A percentile compares a stretch with the other conserved stretches of the same genome.
Conservation (phyloP, 2,329 filamentous ascomycete species). For the Mariannaea sp. region DNA sequence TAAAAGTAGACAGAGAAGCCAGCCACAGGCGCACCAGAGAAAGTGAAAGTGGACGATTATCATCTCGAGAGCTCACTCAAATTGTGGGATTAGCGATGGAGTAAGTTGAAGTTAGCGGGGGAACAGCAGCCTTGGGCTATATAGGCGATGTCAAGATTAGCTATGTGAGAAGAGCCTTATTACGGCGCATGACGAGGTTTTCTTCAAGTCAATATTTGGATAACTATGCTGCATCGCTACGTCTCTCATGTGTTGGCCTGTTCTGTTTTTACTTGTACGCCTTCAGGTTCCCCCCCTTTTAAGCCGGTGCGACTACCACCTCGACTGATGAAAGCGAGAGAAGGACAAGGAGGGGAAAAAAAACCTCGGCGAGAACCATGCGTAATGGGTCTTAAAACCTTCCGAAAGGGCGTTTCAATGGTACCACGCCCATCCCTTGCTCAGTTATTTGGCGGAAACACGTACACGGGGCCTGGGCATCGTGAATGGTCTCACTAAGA, state of each 20-base stretch:
- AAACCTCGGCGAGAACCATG: constrained; percentile 14
- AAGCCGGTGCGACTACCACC: neutral
- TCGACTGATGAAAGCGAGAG: neutral
- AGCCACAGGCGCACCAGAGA: constrained; percentile 27
- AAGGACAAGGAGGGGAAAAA: neutral
- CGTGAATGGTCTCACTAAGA: constrained; percentile 5
- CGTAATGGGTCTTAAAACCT: neutral
- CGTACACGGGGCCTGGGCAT: neutral
- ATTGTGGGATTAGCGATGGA: constrained; percentile 1
- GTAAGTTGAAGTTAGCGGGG: constrained; percentile 1
- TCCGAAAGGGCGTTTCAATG: constrained; percentile 14
- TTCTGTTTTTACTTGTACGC: no score
- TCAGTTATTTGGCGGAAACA: neutral
- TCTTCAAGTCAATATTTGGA: neutral
- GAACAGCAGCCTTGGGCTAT: neutral
- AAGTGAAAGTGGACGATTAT: constrained; percentile 22
- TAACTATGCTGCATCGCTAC: neutral
- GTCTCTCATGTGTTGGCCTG: no score
- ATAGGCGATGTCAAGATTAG: constrained; percentile 11
- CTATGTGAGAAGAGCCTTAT: constrained; percentile 16
- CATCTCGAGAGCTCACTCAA: neutral
- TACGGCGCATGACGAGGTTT: constrained; percentile 8
- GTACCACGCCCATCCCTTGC: constrained; percentile 12
- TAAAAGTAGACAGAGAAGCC: constrained; percentile 22
- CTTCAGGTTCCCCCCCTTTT: no score